A percentile compares a stretch with the other conserved stretches of the same genome.
Evolutionary conservation across 345 rosid species (phyloP).

Genomic region (Eucalyptus shirleyi): DNA sequence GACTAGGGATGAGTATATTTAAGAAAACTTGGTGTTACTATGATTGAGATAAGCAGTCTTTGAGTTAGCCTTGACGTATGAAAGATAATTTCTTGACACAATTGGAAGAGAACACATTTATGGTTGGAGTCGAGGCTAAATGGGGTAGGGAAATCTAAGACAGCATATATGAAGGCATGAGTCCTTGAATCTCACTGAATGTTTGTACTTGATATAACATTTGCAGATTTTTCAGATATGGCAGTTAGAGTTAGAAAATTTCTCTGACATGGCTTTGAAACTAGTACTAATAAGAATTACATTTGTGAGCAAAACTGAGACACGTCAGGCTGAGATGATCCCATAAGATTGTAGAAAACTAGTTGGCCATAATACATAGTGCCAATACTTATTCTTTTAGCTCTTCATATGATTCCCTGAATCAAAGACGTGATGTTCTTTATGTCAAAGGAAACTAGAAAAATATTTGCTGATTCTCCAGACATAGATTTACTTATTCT

Average conservation of each 20-base stretch:
- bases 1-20: not conserved
- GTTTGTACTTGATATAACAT: not conserved
- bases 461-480: not conserved
- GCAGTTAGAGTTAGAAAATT: not conserved
- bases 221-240: not conserved
- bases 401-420: not conserved
- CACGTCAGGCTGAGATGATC: not conserved
- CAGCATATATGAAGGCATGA: not conserved
- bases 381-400: not conserved
- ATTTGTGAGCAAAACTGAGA: not conserved
- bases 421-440: not conserved
- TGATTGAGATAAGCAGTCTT: not conserved
- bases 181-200: not conserved
- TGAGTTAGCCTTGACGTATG: not conserved
- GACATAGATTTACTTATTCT: not conserved
- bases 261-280: not conserved
- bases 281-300: not conserved
- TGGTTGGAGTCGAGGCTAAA: not conserved
- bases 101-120: not conserved
- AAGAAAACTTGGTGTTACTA: not conserved
- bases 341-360: not conserved
- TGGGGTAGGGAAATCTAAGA: not conserved
- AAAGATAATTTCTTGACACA: not conserved
- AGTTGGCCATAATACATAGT: not conserved
- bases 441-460: not conserved